phyloP scores from a whole-genome alignment of 1,284 basidiomycete genomes.

The Trametes hirsuta region DNA sequence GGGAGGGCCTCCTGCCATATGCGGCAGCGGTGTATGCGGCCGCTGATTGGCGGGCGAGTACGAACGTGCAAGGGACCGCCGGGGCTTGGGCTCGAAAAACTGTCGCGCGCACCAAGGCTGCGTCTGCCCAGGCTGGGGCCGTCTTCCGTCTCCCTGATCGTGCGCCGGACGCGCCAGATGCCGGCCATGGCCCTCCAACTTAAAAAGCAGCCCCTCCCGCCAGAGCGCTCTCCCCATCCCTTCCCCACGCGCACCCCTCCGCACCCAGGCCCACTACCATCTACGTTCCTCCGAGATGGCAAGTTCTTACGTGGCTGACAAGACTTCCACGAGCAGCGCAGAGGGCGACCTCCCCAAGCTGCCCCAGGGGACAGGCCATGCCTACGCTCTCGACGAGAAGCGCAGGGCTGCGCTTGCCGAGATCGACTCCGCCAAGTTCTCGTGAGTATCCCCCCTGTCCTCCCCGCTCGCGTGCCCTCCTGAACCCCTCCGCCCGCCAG shows the following conservation, averaged over 20 bases:
- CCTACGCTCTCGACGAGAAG: slow-evolving; percentile 32
- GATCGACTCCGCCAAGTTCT: slow-evolving; percentile 58
- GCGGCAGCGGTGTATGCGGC: not conserved
- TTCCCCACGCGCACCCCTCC: slow-evolving; percentile 13
- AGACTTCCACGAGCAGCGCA: slow-evolving; percentile 25
- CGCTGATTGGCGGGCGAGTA: slow-evolving; percentile 27
- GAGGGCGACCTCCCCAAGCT: slow-evolving; percentile 19
- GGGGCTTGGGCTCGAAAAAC: not conserved
- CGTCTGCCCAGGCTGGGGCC: slow-evolving; percentile 9
- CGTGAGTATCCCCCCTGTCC: slow-evolving; percentile 29
- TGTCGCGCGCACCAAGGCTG: slow-evolving; percentile 12
- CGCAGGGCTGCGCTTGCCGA: slow-evolving; percentile 54
- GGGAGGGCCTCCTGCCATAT: slow-evolving; percentile 5
- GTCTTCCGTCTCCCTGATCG: slow-evolving; percentile 19
- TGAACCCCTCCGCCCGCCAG: slow-evolving; percentile 19
- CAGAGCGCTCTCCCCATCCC: slow-evolving; percentile 11
- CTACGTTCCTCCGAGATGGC: slow-evolving; percentile 19
- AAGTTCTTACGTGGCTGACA: slow-evolving; percentile 24
- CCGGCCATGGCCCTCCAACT: slow-evolving; percentile 14
- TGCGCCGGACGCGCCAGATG: slow-evolving; percentile 15
- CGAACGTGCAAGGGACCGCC: slow-evolving; percentile 34
- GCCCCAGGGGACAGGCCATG: slow-evolving; percentile 5
- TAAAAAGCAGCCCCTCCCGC: slow-evolving; percentile 16
- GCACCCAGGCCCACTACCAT: slow-evolving; percentile 7
- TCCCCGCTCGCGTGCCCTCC: not conserved